Base-by-base conservation (phyloP, 257 asterid genomes). In the Nicotiana tabacum region DNA sequence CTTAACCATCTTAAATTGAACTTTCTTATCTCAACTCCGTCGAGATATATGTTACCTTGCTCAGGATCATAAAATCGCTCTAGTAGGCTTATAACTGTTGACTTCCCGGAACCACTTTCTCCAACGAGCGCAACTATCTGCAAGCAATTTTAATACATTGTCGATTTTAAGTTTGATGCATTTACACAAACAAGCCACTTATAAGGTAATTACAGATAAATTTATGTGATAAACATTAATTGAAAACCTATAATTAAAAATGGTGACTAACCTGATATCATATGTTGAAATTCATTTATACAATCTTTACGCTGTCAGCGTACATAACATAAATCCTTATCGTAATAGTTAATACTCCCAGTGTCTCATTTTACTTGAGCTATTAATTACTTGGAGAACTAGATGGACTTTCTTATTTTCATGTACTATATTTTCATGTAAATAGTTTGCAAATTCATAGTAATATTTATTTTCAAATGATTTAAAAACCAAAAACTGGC, bases 21-120 rank as follows among this genome's bases (percentile, higher is more conserved):
- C 67, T 82, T 81, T 1, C 39, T 60, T 62, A 84, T 56, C 64
- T 84, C 85, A 9, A 81, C 79, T 27, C 85, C 80, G 27, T 84
- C 87, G 7, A 84, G 60, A n/a, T 64, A 72, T 65, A 84, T 84
- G 67, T 30, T 2, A 18, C 87, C 85, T 2, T 61, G 67, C 46
- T 81, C 64, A 1, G 84, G 87, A 76, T 84, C 82, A 39, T 84
- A 84, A 21, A 84, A 84, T 66, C 82, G 64, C 48, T 78, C 83
- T 30, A 86, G 57, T 48, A 88, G 81, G 32, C 86, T 76, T 58
- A 88, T 83, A n/a, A 88, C 84, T 0, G 89, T 88, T 3, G 89
- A 88, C 77, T 88, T 88, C 61, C 91, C 91, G 8, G 88, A 67
- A 9, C 89, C 91, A 65, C 91, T 88, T 77, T 88, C 91, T 56